Conservation (phyloP, 2,329 filamentous ascomycete genomes). For the Zymoseptoria brevis region DNA sequence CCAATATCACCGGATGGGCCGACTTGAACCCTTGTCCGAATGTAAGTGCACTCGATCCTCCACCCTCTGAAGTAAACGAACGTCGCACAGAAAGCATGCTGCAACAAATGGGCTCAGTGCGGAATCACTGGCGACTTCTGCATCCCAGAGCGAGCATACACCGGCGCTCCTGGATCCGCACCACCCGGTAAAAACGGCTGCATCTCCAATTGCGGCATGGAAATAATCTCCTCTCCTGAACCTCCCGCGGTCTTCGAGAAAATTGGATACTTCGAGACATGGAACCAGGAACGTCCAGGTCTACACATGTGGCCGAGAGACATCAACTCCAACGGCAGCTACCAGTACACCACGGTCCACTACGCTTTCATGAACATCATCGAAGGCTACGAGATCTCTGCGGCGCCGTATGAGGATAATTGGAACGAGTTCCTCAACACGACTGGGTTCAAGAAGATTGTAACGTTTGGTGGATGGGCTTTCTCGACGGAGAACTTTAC, state of each 20-base stretch:
- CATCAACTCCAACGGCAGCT: slow-evolving; percentile 12
- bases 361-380: slow-evolving; percentile 33
- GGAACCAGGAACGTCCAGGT: slow-evolving; percentile 27
- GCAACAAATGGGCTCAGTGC: slow-evolving; percentile 41
- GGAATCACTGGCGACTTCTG: slow-evolving; percentile 42
- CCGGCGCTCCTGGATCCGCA: slow-evolving; percentile 34
- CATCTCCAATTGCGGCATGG: slow-evolving; percentile 37
- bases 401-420: slow-evolving; percentile 21
- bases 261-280: slow-evolving; percentile 32
- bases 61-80: slow-evolving; percentile 35
- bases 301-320: slow-evolving; percentile 20
- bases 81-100: slow-evolving; percentile 34
- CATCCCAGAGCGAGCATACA: slow-evolving; percentile 20
- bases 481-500: slow-evolving; percentile 29
- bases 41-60: slow-evolving; percentile 39
- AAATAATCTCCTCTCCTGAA: slow-evolving; percentile 26
- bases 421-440: slow-evolving; percentile 30
- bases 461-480: slow-evolving; percentile 42
- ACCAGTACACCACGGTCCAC: slow-evolving; percentile 19
- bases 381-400: slow-evolving; percentile 25
- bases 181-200: slow-evolving; percentile 29
- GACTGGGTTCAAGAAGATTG: slow-evolving; percentile 31
- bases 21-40: slow-evolving; percentile 31
- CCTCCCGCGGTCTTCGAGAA: slow-evolving; percentile 10
- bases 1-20: slow-evolving; percentile 24